A percentile compares a stretch with the other conserved stretches of the same genome.
phyloP scores from a whole-genome alignment of 129 eudicot genomes.

The carrot (Daucus carota) region DNA sequence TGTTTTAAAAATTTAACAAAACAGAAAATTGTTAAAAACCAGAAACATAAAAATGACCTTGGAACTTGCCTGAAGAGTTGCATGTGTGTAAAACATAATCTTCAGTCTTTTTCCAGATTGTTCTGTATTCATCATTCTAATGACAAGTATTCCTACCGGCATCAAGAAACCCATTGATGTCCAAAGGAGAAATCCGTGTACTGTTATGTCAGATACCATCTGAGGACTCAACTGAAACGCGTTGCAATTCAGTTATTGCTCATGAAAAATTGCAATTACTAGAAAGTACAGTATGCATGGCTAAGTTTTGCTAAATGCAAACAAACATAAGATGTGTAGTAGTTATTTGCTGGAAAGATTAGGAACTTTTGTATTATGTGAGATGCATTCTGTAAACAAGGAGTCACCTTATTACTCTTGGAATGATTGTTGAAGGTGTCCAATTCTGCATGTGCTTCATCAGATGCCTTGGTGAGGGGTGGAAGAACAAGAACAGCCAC shows the following conservation, averaged over 20 bases:
- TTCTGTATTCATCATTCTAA: constrained; percentile 58
- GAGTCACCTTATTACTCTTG: constrained; percentile 10
- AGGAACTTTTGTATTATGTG: background rate
- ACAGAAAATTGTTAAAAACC: background rate
- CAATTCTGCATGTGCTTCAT: background rate
- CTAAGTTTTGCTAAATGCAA: background rate
- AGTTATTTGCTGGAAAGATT: background rate
- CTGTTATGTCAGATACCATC: constrained; percentile 25
- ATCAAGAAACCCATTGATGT: constrained; percentile 84
- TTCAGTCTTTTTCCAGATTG: constrained; percentile 43
- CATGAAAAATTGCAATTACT: background rate
- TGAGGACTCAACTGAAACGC: constrained; percentile 24
- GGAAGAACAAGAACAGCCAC: constrained; percentile 16
- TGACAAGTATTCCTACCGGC: constrained; percentile 60
- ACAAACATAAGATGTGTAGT: background rate
- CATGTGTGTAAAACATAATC: constrained; percentile 57
- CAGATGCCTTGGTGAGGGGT: constrained; percentile 15
- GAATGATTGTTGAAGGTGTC: background rate
- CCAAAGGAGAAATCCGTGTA: constrained; percentile 86
- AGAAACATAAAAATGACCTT: background rate
- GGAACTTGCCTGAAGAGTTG: constrained; percentile 50
- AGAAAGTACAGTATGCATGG: background rate
- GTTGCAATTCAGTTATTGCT: background rate
- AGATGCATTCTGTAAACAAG: background rate
- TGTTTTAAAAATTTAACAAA: too few relatives aligned